Base-by-base conservation (phyloP, 2,329 filamentous ascomycete species). In the Exophiala lecanii-corni region DNA sequence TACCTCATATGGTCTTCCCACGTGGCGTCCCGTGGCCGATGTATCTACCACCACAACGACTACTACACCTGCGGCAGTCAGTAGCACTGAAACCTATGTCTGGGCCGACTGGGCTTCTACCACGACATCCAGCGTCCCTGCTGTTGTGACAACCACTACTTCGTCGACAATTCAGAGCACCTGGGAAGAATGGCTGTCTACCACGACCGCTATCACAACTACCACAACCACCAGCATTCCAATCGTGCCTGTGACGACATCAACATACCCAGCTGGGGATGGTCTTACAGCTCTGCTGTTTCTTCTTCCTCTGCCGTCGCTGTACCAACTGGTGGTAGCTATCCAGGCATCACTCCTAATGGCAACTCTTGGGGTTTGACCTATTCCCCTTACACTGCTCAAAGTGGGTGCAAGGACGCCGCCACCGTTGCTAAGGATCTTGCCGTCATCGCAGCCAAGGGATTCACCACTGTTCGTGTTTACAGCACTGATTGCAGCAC, bases 401-500 rank as follows among this genome's bases (percentile, higher is more conserved):
- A 61, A 40, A 68, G 69, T 38, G 58, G 68, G 36, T 91, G 86
- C 81, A 87, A 86, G 79, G 59, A 62, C 47, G 66, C 74, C 49
- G 50, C 51, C n/a, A 63, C 75, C 36, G 78, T 91, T 46, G 61
- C 72, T 49, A 41, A 57, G 17, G 84, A 89, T 54, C 74, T 91
- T 54, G 62, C 66, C 28, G 55, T 65, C 47, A 84, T 91, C 61
- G 76, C 80, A 59, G 37, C 57, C 40, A 76, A 78, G 53, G 85
- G 84, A 47, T 88, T 89, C 77, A 68, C 67, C 52, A 71, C 76
- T 37, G 65, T 91, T 63, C 89, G 91, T 65, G 74, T 92, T 62
- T 97, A 97, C 80, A 87, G 84, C 53, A 89, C 89, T 56, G 89
- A 96, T 77, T 97, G 91, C 76, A 74, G 78, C 67, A 84, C 83